phyloP scores from a whole-genome alignment of 306 rosid species.

The Fagus sylvatica region DNA sequence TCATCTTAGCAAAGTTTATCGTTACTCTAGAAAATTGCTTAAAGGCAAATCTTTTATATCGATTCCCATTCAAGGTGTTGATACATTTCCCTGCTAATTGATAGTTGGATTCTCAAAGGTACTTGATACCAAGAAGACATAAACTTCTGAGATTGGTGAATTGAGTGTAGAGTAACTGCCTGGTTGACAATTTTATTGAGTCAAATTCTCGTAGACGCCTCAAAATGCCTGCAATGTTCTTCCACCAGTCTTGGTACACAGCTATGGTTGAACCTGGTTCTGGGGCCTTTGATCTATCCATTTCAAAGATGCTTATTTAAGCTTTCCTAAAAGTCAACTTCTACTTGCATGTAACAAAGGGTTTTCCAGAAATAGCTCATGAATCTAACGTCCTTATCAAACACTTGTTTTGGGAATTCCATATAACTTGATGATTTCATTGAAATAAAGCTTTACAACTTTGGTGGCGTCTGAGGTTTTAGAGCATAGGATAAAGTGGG shows the following conservation, averaged over 20 bases:
- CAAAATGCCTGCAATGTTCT: background rate
- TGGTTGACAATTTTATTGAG: background rate
- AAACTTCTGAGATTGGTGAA: background rate
- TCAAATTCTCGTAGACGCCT: background rate
- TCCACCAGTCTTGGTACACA: background rate
- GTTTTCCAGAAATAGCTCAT: no score
- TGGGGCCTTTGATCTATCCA: background rate
- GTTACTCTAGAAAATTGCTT: background rate
- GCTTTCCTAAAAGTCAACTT: background rate
- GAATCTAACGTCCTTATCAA: no score
- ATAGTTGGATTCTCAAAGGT: background rate
- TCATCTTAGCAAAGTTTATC: background rate
- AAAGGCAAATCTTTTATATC: background rate
- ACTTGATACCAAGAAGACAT: background rate
- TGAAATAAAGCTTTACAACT: no score
- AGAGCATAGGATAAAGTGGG: no score
- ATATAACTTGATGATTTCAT: no score
- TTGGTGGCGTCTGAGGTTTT: no score
- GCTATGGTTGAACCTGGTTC: background rate
- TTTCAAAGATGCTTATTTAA: background rate
- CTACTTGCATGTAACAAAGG: background rate
- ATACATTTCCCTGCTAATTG: background rate
- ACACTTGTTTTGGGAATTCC: no score
- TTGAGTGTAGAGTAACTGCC: background rate
- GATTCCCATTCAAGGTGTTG: background rate